Percentiles rank a stretch among this genome's conserved stretches.
Evolutionary conservation across 192 early-diverging fungal species (phyloP).

Genomic region (Backusella tarrabulga): DNA sequence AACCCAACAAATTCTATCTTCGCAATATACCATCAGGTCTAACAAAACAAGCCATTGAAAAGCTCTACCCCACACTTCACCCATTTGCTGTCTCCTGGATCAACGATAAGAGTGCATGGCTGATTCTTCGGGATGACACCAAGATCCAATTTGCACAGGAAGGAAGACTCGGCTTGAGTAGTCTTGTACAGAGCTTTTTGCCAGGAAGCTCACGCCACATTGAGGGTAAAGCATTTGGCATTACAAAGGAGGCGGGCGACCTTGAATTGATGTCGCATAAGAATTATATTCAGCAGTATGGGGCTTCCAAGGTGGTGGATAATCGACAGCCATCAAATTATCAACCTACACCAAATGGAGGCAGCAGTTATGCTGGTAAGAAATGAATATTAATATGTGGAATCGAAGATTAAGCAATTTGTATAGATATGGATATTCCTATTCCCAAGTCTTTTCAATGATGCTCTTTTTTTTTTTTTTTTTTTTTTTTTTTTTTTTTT

Average conservation of each 20-base stretch:
- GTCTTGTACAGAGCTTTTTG: slow-evolving; percentile 35
- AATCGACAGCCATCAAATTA: background rate
- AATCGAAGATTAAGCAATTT: no score
- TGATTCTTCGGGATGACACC: slow-evolving; percentile 44
- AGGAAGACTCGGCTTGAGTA: slow-evolving; percentile 37
- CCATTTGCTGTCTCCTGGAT: slow-evolving; percentile 51
- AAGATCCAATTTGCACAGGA: slow-evolving; percentile 23
- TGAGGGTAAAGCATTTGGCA: slow-evolving; percentile 31
- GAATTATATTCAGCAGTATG: slow-evolving; percentile 30
- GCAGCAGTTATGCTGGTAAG: background rate
- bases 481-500: background rate
- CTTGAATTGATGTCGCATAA: slow-evolving; percentile 41
- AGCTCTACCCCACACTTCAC: slow-evolving; percentile 44
- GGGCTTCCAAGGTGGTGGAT: background rate
- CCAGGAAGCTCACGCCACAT: slow-evolving; percentile 23
- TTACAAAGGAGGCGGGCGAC: slow-evolving; percentile 39
- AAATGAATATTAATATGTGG: no score
- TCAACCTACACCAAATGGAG: background rate
- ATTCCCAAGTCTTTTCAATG: background rate
- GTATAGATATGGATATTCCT: background rate
- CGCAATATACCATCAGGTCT: slow-evolving; percentile 51
- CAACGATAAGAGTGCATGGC: slow-evolving; percentile 45
- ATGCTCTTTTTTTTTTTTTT: background rate
- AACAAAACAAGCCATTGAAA: slow-evolving; percentile 46
- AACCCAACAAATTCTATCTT: slow-evolving; percentile 49